A percentile compares a stretch with the other conserved stretches of the same genome.
phyloP scores from a whole-genome alignment of 2,329 filamentous ascomycete genomes.

The Neocatenulostroma microsporum region DNA sequence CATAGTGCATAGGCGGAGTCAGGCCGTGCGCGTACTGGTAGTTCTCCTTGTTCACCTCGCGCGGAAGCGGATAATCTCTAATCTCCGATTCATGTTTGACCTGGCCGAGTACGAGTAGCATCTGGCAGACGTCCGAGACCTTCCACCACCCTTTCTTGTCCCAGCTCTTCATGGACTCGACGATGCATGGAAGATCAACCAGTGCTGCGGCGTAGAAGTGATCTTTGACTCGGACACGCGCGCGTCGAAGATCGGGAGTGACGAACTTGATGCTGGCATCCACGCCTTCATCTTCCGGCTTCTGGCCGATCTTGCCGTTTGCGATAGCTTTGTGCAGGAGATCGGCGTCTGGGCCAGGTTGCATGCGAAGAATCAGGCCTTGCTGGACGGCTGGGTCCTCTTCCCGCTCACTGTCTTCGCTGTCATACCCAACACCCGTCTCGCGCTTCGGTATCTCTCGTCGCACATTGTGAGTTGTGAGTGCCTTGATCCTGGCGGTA shows the following conservation, averaged over 20 bases:
- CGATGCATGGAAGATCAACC: slow-evolving; percentile 77
- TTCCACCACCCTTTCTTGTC: slow-evolving; percentile 84
- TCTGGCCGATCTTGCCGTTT: slow-evolving; percentile 66
- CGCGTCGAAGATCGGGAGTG: slow-evolving; percentile 63
- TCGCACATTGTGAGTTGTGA: slow-evolving; percentile 7
- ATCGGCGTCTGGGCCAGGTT: slow-evolving; percentile 76
- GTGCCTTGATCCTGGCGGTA: slow-evolving; percentile 3
- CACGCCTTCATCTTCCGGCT: slow-evolving; percentile 57
- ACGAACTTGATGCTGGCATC: slow-evolving; percentile 78
- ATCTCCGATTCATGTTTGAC: slow-evolving; percentile 51
- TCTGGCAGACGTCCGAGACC: slow-evolving; percentile 79
- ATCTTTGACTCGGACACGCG: slow-evolving; percentile 61
- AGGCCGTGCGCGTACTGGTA: slow-evolving; percentile 77
- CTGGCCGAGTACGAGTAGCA: slow-evolving; percentile 68
- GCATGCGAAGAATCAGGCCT: slow-evolving; percentile 82
- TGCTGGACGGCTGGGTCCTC: slow-evolving; percentile 81
- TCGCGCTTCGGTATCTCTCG: slow-evolving; percentile 50
- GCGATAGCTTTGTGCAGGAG: slow-evolving; percentile 69
- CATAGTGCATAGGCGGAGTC: slow-evolving; percentile 81
- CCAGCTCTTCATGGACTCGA: slow-evolving; percentile 90
- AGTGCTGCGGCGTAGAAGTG: slow-evolving; percentile 68
- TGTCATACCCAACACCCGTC: slow-evolving; percentile 88
- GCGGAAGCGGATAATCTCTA: slow-evolving; percentile 53
- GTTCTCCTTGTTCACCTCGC: slow-evolving; percentile 59
- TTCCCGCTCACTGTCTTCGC: slow-evolving; percentile 86